These are phyloP conservation scores for Nitzschia inconspicua DNA, from an alignment of 108 stramenopile species.

Conservation along the genomic window DNA sequence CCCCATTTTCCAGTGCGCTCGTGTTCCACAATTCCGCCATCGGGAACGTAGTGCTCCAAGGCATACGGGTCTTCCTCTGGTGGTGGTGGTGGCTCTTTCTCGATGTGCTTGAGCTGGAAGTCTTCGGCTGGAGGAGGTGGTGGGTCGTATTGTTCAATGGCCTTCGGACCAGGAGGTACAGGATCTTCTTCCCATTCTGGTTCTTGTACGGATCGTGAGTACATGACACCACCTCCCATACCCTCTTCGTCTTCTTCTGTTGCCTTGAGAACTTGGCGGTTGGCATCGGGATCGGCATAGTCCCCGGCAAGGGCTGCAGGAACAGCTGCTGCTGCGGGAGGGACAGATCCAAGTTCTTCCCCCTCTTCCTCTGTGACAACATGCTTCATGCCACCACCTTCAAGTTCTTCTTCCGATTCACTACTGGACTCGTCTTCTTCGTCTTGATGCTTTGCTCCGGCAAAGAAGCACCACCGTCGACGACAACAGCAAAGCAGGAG, in stretches of 20 bases:
- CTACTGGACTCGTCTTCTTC: background rate
- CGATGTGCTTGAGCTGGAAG: conserved; percentile 25
- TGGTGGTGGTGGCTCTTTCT: conserved; percentile 8
- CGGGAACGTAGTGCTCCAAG: conserved; percentile 35
- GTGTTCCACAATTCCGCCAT: conserved; percentile 33
- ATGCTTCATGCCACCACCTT: conserved; percentile 7
- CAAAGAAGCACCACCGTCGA: conserved; percentile 31
- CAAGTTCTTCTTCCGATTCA: conserved; percentile 8
- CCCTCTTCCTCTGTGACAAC: conserved; percentile 7
- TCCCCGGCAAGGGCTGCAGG: conserved; percentile 12
- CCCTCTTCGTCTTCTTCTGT: conserved; percentile 15
- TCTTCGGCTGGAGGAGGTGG: conserved; percentile 15
- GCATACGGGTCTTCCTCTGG: conserved; percentile 31
- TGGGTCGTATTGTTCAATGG: conserved; percentile 26
- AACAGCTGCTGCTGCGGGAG: background rate
- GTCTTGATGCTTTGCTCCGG: conserved; percentile 26
- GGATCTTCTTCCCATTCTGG: conserved; percentile 35
- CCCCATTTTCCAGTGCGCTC: conserved; percentile 29
- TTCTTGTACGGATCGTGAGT: conserved; percentile 26
- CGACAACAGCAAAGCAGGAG: conserved; percentile 23
- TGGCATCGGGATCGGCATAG: conserved; percentile 15
- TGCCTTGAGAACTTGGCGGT: conserved; percentile 8
- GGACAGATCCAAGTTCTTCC: background rate
- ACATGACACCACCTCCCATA: conserved; percentile 21
- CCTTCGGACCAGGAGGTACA: conserved; percentile 15